Evolutionary conservation across 108 stramenopile genomes (phyloP).

Genomic region (Mayamaea pseudoterrestris): DNA sequence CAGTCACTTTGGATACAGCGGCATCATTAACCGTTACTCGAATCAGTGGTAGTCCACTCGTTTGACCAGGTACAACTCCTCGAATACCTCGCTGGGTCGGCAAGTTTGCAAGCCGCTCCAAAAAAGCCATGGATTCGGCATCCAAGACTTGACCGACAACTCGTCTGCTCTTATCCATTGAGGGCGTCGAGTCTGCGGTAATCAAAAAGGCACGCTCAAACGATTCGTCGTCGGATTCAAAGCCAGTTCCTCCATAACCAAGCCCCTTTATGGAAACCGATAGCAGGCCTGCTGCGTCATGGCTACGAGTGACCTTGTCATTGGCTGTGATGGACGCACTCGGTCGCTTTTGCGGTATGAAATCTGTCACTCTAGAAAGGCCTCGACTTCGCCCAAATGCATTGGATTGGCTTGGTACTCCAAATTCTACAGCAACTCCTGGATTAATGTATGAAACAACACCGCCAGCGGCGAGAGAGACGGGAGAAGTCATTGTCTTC

Average conservation of each 20-base stretch:
- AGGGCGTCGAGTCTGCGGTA: constrained; percentile 31
- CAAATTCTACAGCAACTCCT: constrained; percentile 49
- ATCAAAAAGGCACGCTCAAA: constrained; percentile 61
- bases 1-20: background rate
- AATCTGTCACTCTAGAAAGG: constrained; percentile 27
- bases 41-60: constrained; percentile 34
- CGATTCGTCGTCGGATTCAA: constrained; percentile 60
- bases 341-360: constrained; percentile 52
- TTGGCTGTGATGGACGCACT: constrained; percentile 13
- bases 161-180: constrained; percentile 45
- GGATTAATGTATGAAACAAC: constrained; percentile 36
- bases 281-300: constrained; percentile 48
- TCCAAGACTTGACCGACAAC: constrained; percentile 75
- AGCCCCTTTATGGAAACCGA: constrained; percentile 61
- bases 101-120: constrained; percentile 46
- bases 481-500: constrained; percentile 27
- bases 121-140: constrained; percentile 43
- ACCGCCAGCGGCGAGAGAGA: constrained; percentile 32
- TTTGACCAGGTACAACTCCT: constrained; percentile 47
- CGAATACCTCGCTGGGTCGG: constrained; percentile 55
- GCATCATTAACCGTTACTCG: constrained; percentile 11
- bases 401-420: constrained; percentile 50
- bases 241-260: constrained; percentile 56
- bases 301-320: constrained; percentile 29
- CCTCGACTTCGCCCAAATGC: constrained; percentile 39